These are phyloP conservation scores for Phytophthora pluvialis DNA, from an alignment of 352 stramenopile genomes.

Conservation along the genomic window DNA sequence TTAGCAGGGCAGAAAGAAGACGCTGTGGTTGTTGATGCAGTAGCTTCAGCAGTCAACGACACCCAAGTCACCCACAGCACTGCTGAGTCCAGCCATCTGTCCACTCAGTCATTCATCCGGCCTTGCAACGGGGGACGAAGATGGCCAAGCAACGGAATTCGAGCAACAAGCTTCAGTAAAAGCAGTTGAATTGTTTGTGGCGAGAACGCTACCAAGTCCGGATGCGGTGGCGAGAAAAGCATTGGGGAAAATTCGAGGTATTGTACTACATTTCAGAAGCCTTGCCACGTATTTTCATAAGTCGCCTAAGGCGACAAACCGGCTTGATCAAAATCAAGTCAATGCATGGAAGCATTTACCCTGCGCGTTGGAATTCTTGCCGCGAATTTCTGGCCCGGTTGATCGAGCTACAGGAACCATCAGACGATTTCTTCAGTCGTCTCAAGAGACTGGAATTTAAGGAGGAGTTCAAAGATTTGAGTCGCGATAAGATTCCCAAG, in stretches of 20 bases:
- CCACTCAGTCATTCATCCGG: not conserved
- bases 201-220: not conserved
- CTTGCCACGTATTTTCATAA: not conserved
- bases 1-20: not conserved
- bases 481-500: not conserved
- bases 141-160: not conserved
- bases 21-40: not conserved
- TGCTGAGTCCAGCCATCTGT: not conserved
- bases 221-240: not conserved
- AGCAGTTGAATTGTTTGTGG: not conserved
- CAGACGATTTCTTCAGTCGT: conserved; percentile 1
- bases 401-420: conserved; percentile 5
- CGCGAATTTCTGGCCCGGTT: conserved; percentile 15
- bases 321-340: not conserved
- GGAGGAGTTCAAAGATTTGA: conserved; percentile 8
- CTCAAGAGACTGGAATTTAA: not conserved
- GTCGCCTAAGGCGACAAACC: conserved; percentile 8
- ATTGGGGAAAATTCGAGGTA: not conserved
- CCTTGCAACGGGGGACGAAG: not conserved
- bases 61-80: not conserved
- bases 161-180: not conserved
- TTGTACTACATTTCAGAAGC: not conserved
- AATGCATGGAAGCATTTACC: not conserved
- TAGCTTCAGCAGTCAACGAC: too few species aligned
- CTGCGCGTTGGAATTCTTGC: conserved; percentile 10